Evolutionary conservation across 202 grass and related monocot genomes (phyloP), one percentile per base, ranked within the genome.

Genomic region (Zizania palustris): DNA sequence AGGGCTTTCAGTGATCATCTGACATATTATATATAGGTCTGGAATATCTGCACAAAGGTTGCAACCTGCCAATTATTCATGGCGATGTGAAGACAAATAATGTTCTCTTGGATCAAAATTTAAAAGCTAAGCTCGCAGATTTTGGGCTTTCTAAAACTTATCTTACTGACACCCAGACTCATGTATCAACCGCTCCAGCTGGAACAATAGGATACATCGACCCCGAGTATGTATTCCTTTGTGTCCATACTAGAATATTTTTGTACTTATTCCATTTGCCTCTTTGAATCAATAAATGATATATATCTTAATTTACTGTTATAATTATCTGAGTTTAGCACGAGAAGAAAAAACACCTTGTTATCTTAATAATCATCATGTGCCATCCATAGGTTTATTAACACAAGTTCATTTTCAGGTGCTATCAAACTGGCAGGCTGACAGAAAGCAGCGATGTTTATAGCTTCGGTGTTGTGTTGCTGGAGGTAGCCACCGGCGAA

Each of bases 51-150:
- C 90, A 89, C 20, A 86, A 77, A 3, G 75, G 75, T 14, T 92
- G 86, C 34, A 78, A 11, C 11, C 60, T 55, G 0, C 83, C 79
- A n/a, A 80, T 92, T 9, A 78, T 89, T 37, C 86, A 92, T 12
- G 55, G 90, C 9, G 80, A 89, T 66, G 84, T 92, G 22, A 92
- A 89, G 62, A 86, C 61, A 7, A 28, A 35, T n/a, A 89, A 89
- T 48, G 84, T 92, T 43, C 80, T 89, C 0, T 37, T 92, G 50
- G 46, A n/a, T 21, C 69, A 77, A 38, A 86, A 86, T 61, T 5
- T 92, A 40, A 60, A 67, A 10, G 83, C 90, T 1, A 93, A 89
- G 74, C 48, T 93, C 60, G 83, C 90, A 5, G 86, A 93, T 71
- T 75, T 93, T 38, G 86, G 86, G 54, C 80, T 87, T 1, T 71